These are phyloP conservation scores for Aurantiochytrium sp. DNA, from an alignment of 108 stramenopile species.

Conservation along the genomic window DNA sequence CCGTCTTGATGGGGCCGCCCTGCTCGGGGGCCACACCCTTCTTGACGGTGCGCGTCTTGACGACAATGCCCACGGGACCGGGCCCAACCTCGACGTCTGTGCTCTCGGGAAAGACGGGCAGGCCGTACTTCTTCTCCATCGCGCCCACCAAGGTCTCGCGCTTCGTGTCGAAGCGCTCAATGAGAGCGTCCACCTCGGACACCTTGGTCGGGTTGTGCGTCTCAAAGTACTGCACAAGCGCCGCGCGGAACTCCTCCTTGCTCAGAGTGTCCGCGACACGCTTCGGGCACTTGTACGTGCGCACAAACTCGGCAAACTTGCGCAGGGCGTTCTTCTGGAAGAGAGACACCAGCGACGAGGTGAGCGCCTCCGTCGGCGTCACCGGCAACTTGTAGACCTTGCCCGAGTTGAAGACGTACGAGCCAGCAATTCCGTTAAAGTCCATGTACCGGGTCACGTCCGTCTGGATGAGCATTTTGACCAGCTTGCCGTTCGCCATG, in stretches of 20 bases:
- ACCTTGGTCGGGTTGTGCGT: neutral
- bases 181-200: neutral
- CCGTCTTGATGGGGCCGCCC: neutral
- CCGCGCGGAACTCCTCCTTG: neutral
- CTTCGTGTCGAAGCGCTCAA: neutral
- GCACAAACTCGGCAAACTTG: slow-evolving; percentile 83
- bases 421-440: slow-evolving; percentile 89
- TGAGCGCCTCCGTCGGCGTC: slow-evolving; percentile 80
- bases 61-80: neutral
- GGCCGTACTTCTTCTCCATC: neutral
- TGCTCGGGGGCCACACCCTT: neutral
- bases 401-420: slow-evolving; percentile 87
- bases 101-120: neutral
- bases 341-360: slow-evolving; percentile 82
- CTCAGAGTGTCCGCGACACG: neutral
- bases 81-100: neutral
- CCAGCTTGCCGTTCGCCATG: slow-evolving; percentile 97
- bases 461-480: slow-evolving; percentile 94
- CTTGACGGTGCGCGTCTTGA: slow-evolving; percentile 1
- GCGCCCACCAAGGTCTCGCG: neutral
- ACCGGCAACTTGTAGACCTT: slow-evolving; percentile 70
- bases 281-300: slow-evolving; percentile 62
- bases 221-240: neutral
- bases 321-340: slow-evolving; percentile 97
- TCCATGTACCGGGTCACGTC: slow-evolving; percentile 94